Evolutionary conservation across 176 grass and related monocot species (phyloP).

Genomic region (Themeda triandra): DNA sequence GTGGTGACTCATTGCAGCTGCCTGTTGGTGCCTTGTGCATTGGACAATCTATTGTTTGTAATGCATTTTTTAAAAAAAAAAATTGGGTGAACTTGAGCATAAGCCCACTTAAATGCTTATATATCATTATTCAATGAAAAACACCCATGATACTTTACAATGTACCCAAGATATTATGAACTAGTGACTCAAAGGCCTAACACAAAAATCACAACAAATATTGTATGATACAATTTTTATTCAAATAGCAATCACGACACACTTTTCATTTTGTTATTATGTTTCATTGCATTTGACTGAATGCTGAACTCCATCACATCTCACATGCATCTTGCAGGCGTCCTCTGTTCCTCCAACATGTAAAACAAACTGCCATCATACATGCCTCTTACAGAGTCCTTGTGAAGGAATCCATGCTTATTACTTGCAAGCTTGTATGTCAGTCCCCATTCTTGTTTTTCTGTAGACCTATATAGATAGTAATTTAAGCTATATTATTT

Average conservation of each 20-base stretch:
- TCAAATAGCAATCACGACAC: too few species aligned
- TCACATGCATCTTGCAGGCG: slow-evolving; percentile 15
- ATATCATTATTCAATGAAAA: too few species aligned
- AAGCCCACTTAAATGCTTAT: too few species aligned
- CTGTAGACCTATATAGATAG: slow-evolving; percentile 12
- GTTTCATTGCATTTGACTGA: neutral
- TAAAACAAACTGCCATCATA: slow-evolving; percentile 63
- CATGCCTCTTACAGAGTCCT: slow-evolving; percentile 41
- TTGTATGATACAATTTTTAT: neutral
- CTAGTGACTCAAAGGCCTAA: neutral
- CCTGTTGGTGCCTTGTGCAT: too few species aligned
- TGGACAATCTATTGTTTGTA: too few species aligned
- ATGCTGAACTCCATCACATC: neutral
- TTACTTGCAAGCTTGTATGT: slow-evolving; percentile 46
- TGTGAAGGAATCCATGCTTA: slow-evolving; percentile 60
- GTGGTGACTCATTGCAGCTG: too few species aligned
- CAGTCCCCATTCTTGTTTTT: slow-evolving; percentile 44
- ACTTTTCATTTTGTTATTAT: too few species aligned
- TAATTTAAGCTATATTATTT: neutral
- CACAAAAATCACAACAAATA: neutral
- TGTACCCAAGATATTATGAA: neutral
- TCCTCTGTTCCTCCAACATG: slow-evolving; percentile 43
- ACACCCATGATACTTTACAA: too few species aligned
- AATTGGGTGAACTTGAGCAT: too few species aligned
- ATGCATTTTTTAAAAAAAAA: too few species aligned